A percentile compares a stretch with the other conserved stretches of the same genome.
Conservation (phyloP, 1,284 basidiomycete species). For the Neonothopanus nambi region DNA sequence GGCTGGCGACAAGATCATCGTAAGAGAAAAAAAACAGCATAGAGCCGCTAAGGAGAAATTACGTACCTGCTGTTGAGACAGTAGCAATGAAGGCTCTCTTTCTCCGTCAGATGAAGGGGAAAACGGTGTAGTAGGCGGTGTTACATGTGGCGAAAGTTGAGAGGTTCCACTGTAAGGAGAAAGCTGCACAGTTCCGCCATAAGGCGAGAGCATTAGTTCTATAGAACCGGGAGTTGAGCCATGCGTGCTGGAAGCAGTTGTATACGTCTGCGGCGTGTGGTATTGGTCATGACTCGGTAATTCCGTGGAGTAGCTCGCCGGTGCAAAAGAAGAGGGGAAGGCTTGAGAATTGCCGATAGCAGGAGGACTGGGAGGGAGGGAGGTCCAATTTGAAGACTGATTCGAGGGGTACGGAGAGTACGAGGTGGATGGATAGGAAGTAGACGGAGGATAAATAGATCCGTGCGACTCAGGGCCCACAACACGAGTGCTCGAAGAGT, state of each 20-base stretch:
- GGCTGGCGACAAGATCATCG: too few species aligned
- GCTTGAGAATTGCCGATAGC: neutral
- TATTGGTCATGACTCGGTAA: too few species aligned
- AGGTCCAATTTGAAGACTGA: neutral
- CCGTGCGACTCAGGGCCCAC: too few species aligned
- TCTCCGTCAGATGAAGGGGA: too few species aligned
- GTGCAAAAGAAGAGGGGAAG: neutral
- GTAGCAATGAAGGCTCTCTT: too few species aligned
- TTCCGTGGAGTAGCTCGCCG: too few species aligned
- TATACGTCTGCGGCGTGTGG: neutral
- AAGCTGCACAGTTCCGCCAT: neutral
- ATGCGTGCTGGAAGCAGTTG: neutral
- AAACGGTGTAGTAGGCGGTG: slow-evolving; percentile 1
- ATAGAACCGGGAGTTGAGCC: slow-evolving; percentile 17
- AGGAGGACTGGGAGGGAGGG: neutral
- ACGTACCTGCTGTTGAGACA: too few species aligned
- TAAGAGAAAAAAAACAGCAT: too few species aligned
- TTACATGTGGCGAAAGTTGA: slow-evolving; percentile 1
- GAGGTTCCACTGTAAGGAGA: neutral
- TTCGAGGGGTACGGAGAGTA: neutral
- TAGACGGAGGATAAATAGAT: neutral
- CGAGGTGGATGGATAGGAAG: neutral
- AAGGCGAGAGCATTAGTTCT: slow-evolving; percentile 15
- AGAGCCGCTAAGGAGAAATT: too few species aligned
- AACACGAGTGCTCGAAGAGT: too few species aligned